Conservation (phyloP, 192 early-diverging fungal species). For the Coemansia sp. region DNA sequence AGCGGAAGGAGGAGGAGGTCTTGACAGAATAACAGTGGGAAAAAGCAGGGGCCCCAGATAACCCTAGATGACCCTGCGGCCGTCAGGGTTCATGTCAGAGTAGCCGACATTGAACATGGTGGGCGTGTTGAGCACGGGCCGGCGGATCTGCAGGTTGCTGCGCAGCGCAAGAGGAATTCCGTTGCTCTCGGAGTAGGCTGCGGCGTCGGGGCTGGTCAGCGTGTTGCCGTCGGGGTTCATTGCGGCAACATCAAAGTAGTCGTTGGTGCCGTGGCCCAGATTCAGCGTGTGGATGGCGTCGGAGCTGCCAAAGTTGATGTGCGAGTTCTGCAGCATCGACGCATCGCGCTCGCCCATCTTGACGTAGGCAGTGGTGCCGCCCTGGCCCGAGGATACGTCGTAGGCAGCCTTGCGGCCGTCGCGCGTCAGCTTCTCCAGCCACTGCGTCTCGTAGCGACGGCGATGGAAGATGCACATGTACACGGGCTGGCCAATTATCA, state of each 20-base stretch:
- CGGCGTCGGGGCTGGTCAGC: slow-evolving; percentile 20
- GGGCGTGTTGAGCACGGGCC: slow-evolving; percentile 38
- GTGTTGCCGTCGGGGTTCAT: slow-evolving; percentile 15
- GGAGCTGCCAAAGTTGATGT: slow-evolving; percentile 30
- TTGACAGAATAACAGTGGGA: no score
- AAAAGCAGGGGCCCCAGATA: no score
- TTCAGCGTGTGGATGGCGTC: slow-evolving; percentile 23
- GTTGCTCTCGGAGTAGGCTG: slow-evolving; percentile 25
- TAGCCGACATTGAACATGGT: slow-evolving; percentile 26
- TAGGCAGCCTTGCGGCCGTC: slow-evolving; percentile 44
- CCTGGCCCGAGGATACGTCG: slow-evolving; percentile 32
- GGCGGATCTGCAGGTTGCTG: slow-evolving; percentile 44
- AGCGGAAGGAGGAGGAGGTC: no score
- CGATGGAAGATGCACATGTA: slow-evolving; percentile 47
- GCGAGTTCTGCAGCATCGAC: slow-evolving; percentile 35
- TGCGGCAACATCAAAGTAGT: slow-evolving; percentile 17
- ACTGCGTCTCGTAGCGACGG: slow-evolving; percentile 31
- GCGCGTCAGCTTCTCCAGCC: slow-evolving; percentile 47
- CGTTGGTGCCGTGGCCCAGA: slow-evolving; percentile 7
- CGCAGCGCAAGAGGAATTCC: slow-evolving; percentile 39
- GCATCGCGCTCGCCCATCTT: slow-evolving; percentile 43
- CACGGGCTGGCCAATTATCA: slow-evolving; percentile 38
- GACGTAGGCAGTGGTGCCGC: slow-evolving; percentile 39
- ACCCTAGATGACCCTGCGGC: slow-evolving; percentile 11
- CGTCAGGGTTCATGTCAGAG: slow-evolving; percentile 7